Percentiles rank a stretch among this genome's conserved stretches.
These are phyloP conservation scores for Fragilariopsis cylindrus DNA, from an alignment of 108 stramenopile genomes.

Conservation along the genomic window DNA sequence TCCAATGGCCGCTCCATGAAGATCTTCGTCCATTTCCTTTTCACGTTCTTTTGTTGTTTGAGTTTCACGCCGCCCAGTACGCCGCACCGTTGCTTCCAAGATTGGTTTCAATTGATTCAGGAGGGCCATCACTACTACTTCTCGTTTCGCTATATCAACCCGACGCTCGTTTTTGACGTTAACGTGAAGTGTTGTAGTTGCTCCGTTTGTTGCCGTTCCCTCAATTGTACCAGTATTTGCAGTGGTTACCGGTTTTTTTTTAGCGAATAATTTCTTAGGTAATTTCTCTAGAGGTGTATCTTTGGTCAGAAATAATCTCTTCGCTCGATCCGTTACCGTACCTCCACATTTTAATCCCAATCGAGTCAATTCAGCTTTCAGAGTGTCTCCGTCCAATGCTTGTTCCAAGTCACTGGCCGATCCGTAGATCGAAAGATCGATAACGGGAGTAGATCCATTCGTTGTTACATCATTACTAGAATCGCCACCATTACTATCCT, in stretches of 20 bases:
- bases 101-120: slow-evolving; percentile 86
- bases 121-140: slow-evolving; percentile 74
- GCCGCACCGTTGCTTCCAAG: slow-evolving; percentile 83
- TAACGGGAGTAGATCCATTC: neutral
- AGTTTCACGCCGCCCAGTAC: slow-evolving; percentile 89
- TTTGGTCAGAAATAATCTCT: slow-evolving; percentile 88
- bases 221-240: slow-evolving; percentile 5
- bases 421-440: slow-evolving; percentile 66
- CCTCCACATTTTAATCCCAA: slow-evolving; percentile 97
- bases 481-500: neutral
- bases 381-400: slow-evolving; percentile 71
- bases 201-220: neutral
- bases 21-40: slow-evolving; percentile 85
- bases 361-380: slow-evolving; percentile 87
- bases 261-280: slow-evolving; percentile 77
- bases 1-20: slow-evolving; percentile 47
- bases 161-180: slow-evolving; percentile 52
- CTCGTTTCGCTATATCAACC: slow-evolving; percentile 71
- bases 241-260: slow-evolving; percentile 31
- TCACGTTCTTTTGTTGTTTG: slow-evolving; percentile 92
- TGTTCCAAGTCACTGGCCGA: slow-evolving; percentile 64
- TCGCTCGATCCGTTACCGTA: slow-evolving; percentile 83
- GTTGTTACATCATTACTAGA: slow-evolving; percentile 10
- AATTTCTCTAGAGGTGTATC: slow-evolving; percentile 85
- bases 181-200: slow-evolving; percentile 4